Conservation (phyloP, 352 stramenopile genomes). For the Detonula confervacea region DNA sequence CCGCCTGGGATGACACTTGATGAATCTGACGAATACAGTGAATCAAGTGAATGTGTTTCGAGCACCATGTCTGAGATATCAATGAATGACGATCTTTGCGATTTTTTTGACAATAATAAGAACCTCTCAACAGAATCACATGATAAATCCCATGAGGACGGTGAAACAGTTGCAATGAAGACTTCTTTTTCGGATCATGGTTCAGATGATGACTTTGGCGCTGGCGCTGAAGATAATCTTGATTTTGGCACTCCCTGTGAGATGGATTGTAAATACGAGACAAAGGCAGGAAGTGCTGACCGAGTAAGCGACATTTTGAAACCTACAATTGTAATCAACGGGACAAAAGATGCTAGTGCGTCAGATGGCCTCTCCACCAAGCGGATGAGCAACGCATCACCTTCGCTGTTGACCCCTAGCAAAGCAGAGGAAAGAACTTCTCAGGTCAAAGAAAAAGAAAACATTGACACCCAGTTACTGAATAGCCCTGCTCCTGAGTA, state of each 20-base stretch:
- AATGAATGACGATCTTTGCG: slow-evolving; percentile 33
- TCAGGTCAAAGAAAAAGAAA: slow-evolving; percentile 13
- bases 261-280: not conserved
- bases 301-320: not conserved
- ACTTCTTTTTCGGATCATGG: not conserved
- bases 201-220: not conserved
- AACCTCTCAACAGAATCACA: not conserved
- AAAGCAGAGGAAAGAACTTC: not conserved
- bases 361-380: not conserved
- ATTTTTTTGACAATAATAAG: slow-evolving; percentile 33
- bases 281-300: not conserved
- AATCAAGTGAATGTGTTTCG: slow-evolving; percentile 11
- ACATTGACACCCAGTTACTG: slow-evolving; percentile 18
- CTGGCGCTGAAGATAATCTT: not conserved
- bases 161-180: slow-evolving; percentile 6
- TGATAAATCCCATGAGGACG: not conserved
- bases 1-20: slow-evolving; percentile 11
- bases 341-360: not conserved
- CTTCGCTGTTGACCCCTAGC: too few species aligned
- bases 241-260: not conserved
- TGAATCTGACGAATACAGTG: slow-evolving; percentile 13
- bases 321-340: not conserved
- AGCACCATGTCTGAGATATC: slow-evolving; percentile 34
- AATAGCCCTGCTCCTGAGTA: not conserved
- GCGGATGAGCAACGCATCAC: too few species aligned